These are phyloP conservation scores for Olyra latifolia DNA, from an alignment of 176 grass and related monocot genomes.

Conservation along the genomic window DNA sequence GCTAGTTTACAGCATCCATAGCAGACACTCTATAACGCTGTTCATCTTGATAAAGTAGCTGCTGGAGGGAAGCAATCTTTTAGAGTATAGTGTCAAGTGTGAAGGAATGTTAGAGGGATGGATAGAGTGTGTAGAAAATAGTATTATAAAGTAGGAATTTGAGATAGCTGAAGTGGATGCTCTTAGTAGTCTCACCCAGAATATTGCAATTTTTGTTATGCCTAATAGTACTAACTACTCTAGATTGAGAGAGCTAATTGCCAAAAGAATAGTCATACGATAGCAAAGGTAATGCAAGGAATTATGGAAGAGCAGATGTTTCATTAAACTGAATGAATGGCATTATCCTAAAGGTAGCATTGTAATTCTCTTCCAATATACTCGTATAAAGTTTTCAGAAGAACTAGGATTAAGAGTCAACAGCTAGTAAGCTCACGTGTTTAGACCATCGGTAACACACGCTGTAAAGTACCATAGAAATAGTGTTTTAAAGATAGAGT, in stretches of 20 bases:
- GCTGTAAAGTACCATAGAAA: no score
- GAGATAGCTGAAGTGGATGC: no score
- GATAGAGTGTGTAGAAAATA: no score
- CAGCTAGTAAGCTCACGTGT: background rate
- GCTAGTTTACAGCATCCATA: no score
- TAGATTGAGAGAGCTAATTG: background rate
- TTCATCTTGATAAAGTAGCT: no score
- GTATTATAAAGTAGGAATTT: no score
- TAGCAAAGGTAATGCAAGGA: background rate
- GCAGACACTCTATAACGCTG: no score
- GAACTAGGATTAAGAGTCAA: background rate
- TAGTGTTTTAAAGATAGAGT: no score
- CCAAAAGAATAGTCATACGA: background rate
- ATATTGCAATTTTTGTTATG: background rate
- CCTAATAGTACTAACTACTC: background rate
- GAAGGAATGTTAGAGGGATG: no score
- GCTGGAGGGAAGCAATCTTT: no score
- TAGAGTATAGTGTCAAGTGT: no score
- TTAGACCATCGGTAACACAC: no score
- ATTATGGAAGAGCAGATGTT: background rate
- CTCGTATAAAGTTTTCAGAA: background rate
- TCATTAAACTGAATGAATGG: background rate
- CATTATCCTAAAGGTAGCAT: background rate
- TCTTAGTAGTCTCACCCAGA: background rate
- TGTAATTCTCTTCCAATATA: background rate